A percentile compares a stretch with the other conserved stretches of the same genome.
Conservation (phyloP, 495 filamentous ascomycete genomes). For the Neurospora sp. region DNA sequence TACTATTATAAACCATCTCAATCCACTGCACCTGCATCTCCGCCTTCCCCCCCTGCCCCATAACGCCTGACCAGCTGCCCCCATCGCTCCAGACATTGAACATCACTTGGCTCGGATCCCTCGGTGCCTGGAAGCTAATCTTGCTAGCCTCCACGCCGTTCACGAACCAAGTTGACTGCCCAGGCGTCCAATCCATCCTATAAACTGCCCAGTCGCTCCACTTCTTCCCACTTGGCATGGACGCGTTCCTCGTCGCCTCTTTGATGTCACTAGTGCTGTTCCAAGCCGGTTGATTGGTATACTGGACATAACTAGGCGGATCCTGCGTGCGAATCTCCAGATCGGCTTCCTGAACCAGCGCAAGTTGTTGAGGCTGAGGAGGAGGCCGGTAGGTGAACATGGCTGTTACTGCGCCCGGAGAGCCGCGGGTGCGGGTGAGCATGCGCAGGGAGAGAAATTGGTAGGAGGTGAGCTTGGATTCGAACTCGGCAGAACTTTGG, state of each 20-base stretch:
- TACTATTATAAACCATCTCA: conserved; percentile 60
- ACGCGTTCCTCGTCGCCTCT: conserved; percentile 35
- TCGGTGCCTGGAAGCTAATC: conserved; percentile 55
- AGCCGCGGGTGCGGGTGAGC: conserved; percentile 40
- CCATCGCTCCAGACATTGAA: conserved; percentile 73
- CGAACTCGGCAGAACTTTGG: conserved; percentile 57
- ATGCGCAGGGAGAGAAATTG: conserved; percentile 55
- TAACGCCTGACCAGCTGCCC: conserved; percentile 60
- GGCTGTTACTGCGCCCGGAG: conserved; percentile 54
- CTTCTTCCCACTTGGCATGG: conserved; percentile 30
- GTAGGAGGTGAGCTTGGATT: conserved; percentile 43
- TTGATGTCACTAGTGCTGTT: conserved; percentile 32
- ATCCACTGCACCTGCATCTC: conserved; percentile 65
- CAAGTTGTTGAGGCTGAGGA: conserved; percentile 16
- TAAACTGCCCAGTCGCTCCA: conserved; percentile 62
- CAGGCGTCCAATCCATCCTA: conserved; percentile 61
- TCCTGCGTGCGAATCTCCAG: conserved; percentile 65
- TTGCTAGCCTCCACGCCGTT: conserved; percentile 44
- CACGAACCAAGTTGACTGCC: conserved; percentile 54
- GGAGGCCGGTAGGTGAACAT: conserved; percentile 53
- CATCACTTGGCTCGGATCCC: conserved; percentile 49
- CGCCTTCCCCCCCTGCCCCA: conserved; percentile 48
- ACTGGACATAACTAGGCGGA: conserved; percentile 46
- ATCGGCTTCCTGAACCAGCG: conserved; percentile 58
- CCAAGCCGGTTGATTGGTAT: conserved; percentile 63